Evolutionary conservation across 805 yeast species (phyloP).

Genomic region (Candida odintsovae): DNA sequence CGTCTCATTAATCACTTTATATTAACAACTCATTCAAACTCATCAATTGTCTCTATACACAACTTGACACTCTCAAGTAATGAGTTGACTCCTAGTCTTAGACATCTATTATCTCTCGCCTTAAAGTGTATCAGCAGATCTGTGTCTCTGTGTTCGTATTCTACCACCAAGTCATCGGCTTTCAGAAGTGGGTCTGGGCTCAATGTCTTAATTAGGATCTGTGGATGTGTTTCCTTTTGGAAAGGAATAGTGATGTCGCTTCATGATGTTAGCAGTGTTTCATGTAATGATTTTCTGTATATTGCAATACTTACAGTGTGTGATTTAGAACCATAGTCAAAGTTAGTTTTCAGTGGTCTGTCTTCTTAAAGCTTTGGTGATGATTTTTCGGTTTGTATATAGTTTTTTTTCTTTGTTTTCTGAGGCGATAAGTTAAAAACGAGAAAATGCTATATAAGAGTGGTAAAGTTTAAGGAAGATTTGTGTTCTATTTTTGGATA

Average conservation of each 20-base stretch:
- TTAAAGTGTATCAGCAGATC: constrained; percentile 42
- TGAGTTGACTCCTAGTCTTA: constrained; percentile 81
- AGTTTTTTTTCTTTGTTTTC: too few relatives aligned
- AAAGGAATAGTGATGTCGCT: not conserved
- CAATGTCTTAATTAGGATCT: constrained; percentile 53
- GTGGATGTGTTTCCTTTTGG: constrained; percentile 41
- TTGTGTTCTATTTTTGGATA: too few relatives aligned
- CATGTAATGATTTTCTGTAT: not conserved
- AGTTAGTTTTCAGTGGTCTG: not conserved
- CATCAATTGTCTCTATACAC: constrained; percentile 74
- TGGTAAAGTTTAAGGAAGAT: too few relatives aligned
- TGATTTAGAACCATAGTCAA: not conserved
- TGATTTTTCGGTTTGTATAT: too few relatives aligned
- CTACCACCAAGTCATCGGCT: constrained; percentile 55
- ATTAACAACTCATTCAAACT: constrained; percentile 45
- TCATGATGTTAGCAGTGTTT: not conserved
- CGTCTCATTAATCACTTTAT: too few relatives aligned
- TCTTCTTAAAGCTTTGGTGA: not conserved
- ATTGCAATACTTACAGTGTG: not conserved
- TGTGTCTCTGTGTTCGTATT: constrained; percentile 31
- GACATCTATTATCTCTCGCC: constrained; percentile 65
- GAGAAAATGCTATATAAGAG: too few relatives aligned
- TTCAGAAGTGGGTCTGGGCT: constrained; percentile 79
- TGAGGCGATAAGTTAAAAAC: too few relatives aligned
- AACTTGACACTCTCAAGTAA: constrained; percentile 73